Conservation (phyloP, 148 eudicot genomes). For the Polygonum maritimum region DNA sequence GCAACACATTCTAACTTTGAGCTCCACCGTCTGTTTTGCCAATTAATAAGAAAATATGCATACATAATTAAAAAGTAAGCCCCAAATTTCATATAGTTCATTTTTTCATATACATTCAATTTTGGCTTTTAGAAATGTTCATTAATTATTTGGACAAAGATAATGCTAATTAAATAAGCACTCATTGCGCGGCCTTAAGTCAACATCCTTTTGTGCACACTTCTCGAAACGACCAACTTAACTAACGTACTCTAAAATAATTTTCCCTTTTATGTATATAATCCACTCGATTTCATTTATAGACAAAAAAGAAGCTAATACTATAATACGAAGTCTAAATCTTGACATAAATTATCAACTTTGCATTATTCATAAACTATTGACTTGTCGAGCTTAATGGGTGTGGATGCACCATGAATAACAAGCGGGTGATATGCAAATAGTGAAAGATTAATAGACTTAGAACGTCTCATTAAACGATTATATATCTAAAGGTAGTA, state of each 20-base stretch:
- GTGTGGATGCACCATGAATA: too few species aligned
- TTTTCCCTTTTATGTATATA: too few species aligned
- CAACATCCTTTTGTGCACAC: conserved; percentile 4
- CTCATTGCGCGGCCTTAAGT: neutral
- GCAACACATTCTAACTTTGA: conserved; percentile 96
- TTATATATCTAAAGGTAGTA: too few species aligned
- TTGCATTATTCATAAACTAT: too few species aligned
- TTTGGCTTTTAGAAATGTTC: neutral
- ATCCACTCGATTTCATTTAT: too few species aligned
- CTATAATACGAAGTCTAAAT: too few species aligned
- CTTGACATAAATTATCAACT: too few species aligned
- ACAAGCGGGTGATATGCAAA: too few species aligned
- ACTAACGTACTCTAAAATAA: neutral
- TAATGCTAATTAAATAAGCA: neutral
- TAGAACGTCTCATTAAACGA: too few species aligned
- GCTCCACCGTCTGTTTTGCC: conserved; percentile 61
- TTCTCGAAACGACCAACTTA: neutral
- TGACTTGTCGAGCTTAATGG: too few species aligned
- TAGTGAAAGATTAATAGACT: too few species aligned
- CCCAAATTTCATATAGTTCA: neutral
- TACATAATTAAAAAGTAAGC: neutral
- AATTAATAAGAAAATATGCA: neutral
- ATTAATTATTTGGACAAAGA: neutral
- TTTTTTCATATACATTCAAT: neutral
- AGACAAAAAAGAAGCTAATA: too few species aligned